Percentiles rank a stretch among this genome's conserved stretches.
Evolutionary conservation across 371 early-diverging fungal species (phyloP).

Genomic region (Zopfochytrium polystomum): DNA sequence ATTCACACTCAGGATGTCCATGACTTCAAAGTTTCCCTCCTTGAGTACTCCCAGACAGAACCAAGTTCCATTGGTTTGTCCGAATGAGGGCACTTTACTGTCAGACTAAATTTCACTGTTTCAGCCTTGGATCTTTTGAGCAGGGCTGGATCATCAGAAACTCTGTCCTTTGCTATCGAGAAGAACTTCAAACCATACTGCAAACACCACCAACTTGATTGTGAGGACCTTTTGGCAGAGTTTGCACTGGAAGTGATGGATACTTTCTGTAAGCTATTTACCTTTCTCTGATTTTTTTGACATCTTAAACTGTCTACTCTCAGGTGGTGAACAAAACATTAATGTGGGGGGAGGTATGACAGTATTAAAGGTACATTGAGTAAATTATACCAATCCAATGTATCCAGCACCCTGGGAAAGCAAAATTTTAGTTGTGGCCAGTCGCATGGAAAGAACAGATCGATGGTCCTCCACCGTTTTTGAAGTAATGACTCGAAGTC

Average conservation of each 20-base stretch:
- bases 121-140: constrained; percentile 50
- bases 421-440: constrained; percentile 41
- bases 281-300: neutral
- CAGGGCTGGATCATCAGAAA: constrained; percentile 50
- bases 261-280: neutral
- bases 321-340: neutral
- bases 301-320: neutral
- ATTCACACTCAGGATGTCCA: neutral
- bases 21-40: constrained; percentile 20
- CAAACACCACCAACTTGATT: constrained; percentile 38
- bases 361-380: neutral
- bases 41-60: constrained; percentile 37
- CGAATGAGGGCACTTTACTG: neutral
- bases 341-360: neutral
- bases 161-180: constrained; percentile 40
- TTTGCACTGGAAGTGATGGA: constrained; percentile 54
- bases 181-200: constrained; percentile 49
- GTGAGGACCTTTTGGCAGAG: constrained; percentile 39
- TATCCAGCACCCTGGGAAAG: constrained; percentile 44
- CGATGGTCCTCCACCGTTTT: constrained; percentile 35
- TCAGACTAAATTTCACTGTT: neutral
- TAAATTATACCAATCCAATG: neutral
- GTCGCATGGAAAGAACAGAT: constrained; percentile 26
- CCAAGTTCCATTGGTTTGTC: constrained; percentile 33
- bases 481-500: constrained; percentile 52